Evolutionary conservation across 176 grass and related monocot genomes (phyloP).

Genomic region (Eragrostis curvula): DNA sequence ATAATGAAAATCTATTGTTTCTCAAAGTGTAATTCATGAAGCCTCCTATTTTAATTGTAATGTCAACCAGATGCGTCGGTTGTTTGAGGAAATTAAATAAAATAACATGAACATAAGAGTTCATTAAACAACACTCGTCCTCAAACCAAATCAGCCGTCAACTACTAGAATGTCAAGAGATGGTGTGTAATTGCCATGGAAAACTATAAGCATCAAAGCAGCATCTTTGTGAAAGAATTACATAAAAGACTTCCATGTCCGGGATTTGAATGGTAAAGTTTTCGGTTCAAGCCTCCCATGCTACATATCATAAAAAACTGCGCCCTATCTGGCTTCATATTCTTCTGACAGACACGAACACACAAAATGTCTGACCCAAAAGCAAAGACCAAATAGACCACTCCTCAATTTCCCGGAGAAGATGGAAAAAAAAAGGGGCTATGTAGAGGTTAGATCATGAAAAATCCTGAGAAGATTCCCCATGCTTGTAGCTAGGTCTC

Average conservation of each 20-base stretch:
- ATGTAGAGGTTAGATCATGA: neutral
- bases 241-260: neutral
- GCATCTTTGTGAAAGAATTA: neutral
- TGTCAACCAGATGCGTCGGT: too few species aligned
- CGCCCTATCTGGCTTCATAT: neutral
- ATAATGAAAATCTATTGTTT: too few species aligned
- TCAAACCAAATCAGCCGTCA: too few species aligned
- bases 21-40: too few species aligned
- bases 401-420: neutral
- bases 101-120: too few species aligned
- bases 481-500: conserved; percentile 13
- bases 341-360: neutral
- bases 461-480: conserved; percentile 8
- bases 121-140: too few species aligned
- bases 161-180: neutral
- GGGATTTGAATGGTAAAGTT: neutral
- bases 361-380: neutral
- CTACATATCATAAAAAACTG: neutral
- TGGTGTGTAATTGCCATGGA: neutral
- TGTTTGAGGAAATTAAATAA: too few species aligned
- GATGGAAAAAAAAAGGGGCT: neutral
- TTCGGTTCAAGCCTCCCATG: conserved; percentile 7
- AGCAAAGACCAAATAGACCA: neutral
- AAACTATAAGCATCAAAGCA: neutral
- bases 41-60: too few species aligned